Evolutionary conservation across 352 stramenopile species (phyloP).

Genomic region (Phytophthora constricta): DNA sequence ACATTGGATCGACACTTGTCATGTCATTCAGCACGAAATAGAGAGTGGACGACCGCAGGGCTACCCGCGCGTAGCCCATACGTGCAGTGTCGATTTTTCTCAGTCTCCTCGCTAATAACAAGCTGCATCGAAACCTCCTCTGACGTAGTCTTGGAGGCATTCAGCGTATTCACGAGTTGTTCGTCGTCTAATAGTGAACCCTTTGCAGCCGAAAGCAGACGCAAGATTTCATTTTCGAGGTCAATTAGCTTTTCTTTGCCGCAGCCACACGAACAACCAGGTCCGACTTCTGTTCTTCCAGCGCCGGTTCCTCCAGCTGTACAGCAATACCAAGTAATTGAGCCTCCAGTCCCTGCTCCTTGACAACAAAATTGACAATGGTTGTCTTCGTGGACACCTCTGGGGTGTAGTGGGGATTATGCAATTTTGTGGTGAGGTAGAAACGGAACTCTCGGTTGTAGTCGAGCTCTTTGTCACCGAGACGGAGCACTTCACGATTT

Average conservation of each 20-base stretch:
- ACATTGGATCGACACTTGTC: slow-evolving; percentile 96
- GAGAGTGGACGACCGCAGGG: slow-evolving; percentile 92
- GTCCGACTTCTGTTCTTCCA: slow-evolving; percentile 96
- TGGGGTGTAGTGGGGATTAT: slow-evolving; percentile 96
- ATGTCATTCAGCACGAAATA: slow-evolving; percentile 98
- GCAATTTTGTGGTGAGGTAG: slow-evolving; percentile 97
- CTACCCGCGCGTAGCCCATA: slow-evolving; percentile 93
- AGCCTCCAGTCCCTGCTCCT: slow-evolving; percentile 94
- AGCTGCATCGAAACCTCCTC: slow-evolving; percentile 95
- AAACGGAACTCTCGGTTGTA: slow-evolving; percentile 95
- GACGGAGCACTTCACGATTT: slow-evolving; percentile 92
- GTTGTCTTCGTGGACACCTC: slow-evolving; percentile 96
- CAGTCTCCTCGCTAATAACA: slow-evolving; percentile 93
- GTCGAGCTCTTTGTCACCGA: slow-evolving; percentile 96
- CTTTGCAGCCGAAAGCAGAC: slow-evolving; percentile 90
- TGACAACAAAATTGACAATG: slow-evolving; percentile 97
- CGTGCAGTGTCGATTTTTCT: slow-evolving; percentile 94
- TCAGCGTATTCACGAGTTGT: slow-evolving; percentile 94
- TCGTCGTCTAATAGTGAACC: slow-evolving; percentile 95
- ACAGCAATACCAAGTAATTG: slow-evolving; percentile 96
- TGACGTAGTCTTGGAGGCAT: slow-evolving; percentile 95
- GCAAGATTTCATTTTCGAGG: slow-evolving; percentile 95
- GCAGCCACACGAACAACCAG: slow-evolving; percentile 90
- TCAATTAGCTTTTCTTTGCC: slow-evolving; percentile 96
- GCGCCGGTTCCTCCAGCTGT: slow-evolving; percentile 92